A percentile compares a stretch with the other conserved stretches of the same genome.
Evolutionary conservation across 495 filamentous ascomycete genomes (phyloP).

Genomic region (Penicillium ochrochloron): DNA sequence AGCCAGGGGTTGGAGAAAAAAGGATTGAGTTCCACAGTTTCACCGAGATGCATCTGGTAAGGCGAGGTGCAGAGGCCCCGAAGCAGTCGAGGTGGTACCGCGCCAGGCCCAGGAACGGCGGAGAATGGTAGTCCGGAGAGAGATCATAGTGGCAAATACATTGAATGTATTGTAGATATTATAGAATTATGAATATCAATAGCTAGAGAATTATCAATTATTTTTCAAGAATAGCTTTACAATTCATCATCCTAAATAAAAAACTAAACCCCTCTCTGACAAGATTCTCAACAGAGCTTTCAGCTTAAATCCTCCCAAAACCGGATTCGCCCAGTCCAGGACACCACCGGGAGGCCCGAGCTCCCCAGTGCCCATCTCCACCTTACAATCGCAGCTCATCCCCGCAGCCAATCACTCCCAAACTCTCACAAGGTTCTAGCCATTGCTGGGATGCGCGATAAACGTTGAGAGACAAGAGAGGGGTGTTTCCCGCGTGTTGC

Average conservation of each 20-base stretch:
- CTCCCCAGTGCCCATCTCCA: conserved; percentile 9
- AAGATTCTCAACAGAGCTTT: not conserved
- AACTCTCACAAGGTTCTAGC: not conserved
- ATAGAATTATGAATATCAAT: not conserved
- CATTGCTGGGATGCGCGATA: conserved; percentile 4
- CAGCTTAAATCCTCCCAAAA: not conserved
- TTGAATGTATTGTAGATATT: not conserved
- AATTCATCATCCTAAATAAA: not conserved
- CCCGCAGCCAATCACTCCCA: conserved; percentile 12
- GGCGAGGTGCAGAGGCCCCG: not conserved
- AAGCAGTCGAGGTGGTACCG: conserved; percentile 16
- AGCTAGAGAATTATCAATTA: not conserved
- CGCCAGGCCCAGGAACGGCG: conserved; percentile 20
- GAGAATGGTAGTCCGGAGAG: not conserved
- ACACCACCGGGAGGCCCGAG: conserved; percentile 11
- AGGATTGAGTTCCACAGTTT: conserved; percentile 7
- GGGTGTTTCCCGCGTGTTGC: not conserved
- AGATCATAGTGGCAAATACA: not conserved
- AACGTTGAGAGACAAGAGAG: conserved; percentile 15
- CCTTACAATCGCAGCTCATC: not conserved
- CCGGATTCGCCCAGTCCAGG: conserved; percentile 6
- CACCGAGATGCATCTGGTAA: conserved; percentile 9
- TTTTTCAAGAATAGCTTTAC: not conserved
- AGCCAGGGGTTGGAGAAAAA: not conserved
- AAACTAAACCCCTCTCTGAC: not conserved